Evolutionary conservation across 1,284 basidiomycete genomes (phyloP).

Genomic region (Heterobasidion annosum): DNA sequence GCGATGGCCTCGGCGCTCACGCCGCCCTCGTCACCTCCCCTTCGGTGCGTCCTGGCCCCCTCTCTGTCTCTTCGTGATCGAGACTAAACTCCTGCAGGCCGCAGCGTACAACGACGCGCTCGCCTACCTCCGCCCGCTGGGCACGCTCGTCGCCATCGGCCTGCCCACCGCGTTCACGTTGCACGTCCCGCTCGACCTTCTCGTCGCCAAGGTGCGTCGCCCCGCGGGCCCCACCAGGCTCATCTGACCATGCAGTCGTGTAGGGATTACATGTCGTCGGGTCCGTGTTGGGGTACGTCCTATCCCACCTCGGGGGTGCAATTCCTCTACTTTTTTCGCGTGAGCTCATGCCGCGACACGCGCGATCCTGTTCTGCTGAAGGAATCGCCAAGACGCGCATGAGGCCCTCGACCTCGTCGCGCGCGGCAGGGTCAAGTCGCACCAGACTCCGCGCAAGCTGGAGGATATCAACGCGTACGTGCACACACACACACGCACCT

Average conservation of each 20-base stretch:
- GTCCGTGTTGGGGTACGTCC: constrained; percentile 44
- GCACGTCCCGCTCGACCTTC: constrained; percentile 43
- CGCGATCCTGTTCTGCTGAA: constrained; percentile 11
- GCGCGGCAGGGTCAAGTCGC: constrained; percentile 51
- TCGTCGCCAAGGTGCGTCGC: constrained; percentile 41
- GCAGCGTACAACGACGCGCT: constrained; percentile 59
- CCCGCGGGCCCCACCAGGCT: too few relatives aligned
- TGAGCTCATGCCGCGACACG: neutral
- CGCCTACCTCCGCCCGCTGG: constrained; percentile 45
- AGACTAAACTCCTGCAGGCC: neutral
- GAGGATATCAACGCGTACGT: constrained; percentile 39
- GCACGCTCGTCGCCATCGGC: constrained; percentile 58
- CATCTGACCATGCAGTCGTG: neutral
- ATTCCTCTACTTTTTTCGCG: neutral
- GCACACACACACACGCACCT: neutral
- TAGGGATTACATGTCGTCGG: constrained; percentile 49
- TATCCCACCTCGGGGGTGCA: neutral
- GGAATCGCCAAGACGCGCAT: constrained; percentile 51
- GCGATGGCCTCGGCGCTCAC: constrained; percentile 59
- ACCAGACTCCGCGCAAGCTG: constrained; percentile 36
- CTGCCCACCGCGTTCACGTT: constrained; percentile 36
- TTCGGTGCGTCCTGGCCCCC: constrained; percentile 20
- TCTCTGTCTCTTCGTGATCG: too few relatives aligned
- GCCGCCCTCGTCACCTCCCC: constrained; percentile 50
- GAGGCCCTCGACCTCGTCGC: constrained; percentile 62